These are phyloP conservation scores for Flaveria bidentis DNA, from an alignment of 129 eudicot genomes.

Conservation along the genomic window DNA sequence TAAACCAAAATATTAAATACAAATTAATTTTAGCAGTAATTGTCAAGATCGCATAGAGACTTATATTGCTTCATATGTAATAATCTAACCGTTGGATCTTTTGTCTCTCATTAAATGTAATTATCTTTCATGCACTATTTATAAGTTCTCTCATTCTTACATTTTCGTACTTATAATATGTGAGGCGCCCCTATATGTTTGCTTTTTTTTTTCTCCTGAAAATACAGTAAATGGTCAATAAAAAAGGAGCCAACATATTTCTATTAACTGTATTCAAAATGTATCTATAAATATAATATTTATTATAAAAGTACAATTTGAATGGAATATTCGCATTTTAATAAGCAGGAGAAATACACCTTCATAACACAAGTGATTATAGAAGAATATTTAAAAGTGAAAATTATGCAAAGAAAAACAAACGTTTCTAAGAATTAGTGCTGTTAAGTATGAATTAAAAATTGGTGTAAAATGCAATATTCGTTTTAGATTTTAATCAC, in stretches of 20 bases:
- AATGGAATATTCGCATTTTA: not conserved
- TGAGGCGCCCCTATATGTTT: no score
- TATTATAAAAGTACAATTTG: not conserved
- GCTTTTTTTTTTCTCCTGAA: no score
- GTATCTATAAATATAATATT: not conserved
- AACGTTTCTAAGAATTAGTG: not conserved
- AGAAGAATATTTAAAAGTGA: not conserved
- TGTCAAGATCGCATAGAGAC: no score
- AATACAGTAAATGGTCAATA: no score
- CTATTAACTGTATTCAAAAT: not conserved
- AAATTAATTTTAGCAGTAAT: no score
- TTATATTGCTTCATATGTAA: no score
- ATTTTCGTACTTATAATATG: no score
- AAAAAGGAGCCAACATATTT: not conserved
- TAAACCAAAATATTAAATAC: no score
- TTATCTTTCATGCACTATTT: no score
- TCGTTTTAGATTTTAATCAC: constrained; percentile 16
- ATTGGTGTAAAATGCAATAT: not conserved
- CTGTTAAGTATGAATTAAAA: not conserved
- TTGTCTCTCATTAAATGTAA: no score
- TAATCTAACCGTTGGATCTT: no score
- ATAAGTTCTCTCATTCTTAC: no score
- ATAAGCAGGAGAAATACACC: not conserved
- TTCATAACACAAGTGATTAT: not conserved
- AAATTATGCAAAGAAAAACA: not conserved